Evolutionary conservation across 805 yeast species (phyloP), one percentile per base, ranked within the genome.

Genomic region (Metschnikowia kofuensis): DNA sequence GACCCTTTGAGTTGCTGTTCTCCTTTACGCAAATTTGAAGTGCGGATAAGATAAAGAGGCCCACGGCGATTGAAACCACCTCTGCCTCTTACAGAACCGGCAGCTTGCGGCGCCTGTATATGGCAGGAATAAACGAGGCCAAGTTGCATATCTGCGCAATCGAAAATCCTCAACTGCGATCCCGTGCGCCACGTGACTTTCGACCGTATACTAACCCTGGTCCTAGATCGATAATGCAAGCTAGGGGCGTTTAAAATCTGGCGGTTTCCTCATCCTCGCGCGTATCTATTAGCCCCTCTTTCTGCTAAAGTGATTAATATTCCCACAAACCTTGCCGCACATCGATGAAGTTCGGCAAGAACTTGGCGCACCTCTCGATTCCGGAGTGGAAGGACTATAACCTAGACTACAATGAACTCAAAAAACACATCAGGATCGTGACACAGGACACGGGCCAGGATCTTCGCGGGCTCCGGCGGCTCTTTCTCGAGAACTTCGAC

Each of bases 371-470:
- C 54, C 76, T 89, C 57, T 86, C 96, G 11, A 86, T 89, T 26
- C 89, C 91, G 1, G 94, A 88, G 69, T 91, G 98, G 97, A 79
- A 79, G 58, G 79, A 80, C 52, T 85, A 88, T 67, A 89, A 91
- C 65, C 75, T 91, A 37, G 90, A 89, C 60, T 91, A 91, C 67
- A 85, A 89, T 56, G 87, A 83, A 35, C 64, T 91, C 49, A 91
- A 90, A 66, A 67, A 68, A 5, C 74, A 78, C 40, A 88, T 91
- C 50, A 77, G 84, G 57, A 62, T 65, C 16, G 81, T 83, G 8
- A 85, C 92, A 44, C 55, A 51, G 38, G n/a, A 41, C 13, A 26
- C 43, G 21, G 32, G 45, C 6, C 44, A 55, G 26, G 70, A 31
- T 62, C 65, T 85, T 31, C 66, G 66, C 48, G 61, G 65, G 7